Conservation (phyloP, 2,329 filamentous ascomycete genomes). For the Aspergillus chevalieri region DNA sequence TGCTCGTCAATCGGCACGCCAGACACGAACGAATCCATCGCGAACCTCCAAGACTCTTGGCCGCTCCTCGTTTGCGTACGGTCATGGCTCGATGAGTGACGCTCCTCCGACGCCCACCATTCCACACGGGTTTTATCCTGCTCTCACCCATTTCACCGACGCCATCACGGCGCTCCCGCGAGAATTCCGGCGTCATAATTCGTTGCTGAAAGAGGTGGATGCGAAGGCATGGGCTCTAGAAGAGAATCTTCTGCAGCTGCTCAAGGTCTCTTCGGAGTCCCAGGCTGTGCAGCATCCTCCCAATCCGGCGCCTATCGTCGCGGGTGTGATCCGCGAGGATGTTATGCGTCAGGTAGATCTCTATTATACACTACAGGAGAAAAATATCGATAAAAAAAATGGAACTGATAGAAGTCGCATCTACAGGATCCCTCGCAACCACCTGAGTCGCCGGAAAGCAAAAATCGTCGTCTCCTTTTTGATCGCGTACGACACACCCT, state of each 20-base stretch:
- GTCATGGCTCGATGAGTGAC: slow-evolving; percentile 24
- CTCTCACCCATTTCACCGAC: slow-evolving; percentile 74
- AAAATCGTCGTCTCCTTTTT: slow-evolving; percentile 60
- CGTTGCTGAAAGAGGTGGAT: slow-evolving; percentile 93
- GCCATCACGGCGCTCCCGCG: slow-evolving; percentile 86
- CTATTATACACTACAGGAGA: not conserved
- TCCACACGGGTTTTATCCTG: slow-evolving; percentile 55
- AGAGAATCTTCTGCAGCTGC: slow-evolving; percentile 69
- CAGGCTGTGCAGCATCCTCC: slow-evolving; percentile 27
- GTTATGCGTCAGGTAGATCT: slow-evolving; percentile 12
- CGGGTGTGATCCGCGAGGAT: slow-evolving; percentile 30
- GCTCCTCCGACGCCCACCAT: slow-evolving; percentile 24
- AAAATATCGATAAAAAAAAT: not conserved
- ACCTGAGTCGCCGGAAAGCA: slow-evolving; percentile 31
- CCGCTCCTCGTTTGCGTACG: slow-evolving; percentile 35
- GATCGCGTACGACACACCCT: slow-evolving; percentile 71
- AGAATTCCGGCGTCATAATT: slow-evolving; percentile 93
- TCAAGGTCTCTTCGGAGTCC: slow-evolving; percentile 42
- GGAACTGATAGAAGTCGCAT: not conserved
- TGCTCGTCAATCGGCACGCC: slow-evolving; percentile 34
- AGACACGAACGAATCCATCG: slow-evolving; percentile 46
- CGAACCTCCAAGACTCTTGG: slow-evolving; percentile 42
- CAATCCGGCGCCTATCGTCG: slow-evolving; percentile 32
- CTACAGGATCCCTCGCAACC: slow-evolving; percentile 22
- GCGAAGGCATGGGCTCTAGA: slow-evolving; percentile 90